Evolutionary conservation across 495 filamentous ascomycete species (phyloP).

Genomic region (Podospora bellae-mahoneyi): DNA sequence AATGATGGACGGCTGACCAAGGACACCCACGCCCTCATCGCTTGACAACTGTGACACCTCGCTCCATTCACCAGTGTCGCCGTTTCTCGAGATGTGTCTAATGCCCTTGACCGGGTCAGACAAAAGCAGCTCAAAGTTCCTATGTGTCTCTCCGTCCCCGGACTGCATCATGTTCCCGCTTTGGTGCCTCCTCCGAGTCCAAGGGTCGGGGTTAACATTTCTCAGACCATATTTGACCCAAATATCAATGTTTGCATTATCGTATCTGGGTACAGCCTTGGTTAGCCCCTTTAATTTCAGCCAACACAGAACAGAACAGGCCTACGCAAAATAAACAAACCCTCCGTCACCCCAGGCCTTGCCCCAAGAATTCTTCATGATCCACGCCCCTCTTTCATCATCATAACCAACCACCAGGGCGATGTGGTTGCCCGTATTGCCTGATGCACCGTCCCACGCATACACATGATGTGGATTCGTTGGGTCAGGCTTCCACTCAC

Average conservation of each 20-base stretch:
- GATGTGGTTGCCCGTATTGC: conserved; percentile 20
- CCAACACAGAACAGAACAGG: background rate
- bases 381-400: conserved; percentile 22
- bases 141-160: conserved; percentile 22
- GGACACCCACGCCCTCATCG: background rate
- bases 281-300: background rate
- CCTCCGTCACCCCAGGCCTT: conserved; percentile 16
- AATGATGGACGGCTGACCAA: conserved; percentile 21
- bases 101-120: background rate
- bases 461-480: conserved; percentile 5
- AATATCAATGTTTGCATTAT: conserved; percentile 20
- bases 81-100: conserved; percentile 17
- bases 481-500: conserved; percentile 10
- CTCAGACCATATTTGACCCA: conserved; percentile 24
- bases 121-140: conserved; percentile 22
- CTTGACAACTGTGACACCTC: background rate
- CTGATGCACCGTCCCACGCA: conserved; percentile 12
- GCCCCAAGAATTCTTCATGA: conserved; percentile 30
- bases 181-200: conserved; percentile 22
- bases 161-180: conserved; percentile 25
- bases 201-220: conserved; percentile 25
- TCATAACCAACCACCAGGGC: conserved; percentile 24
- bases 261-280: conserved; percentile 9
- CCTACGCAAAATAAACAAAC: conserved; percentile 28
- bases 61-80: conserved; percentile 11